Conservation (phyloP, 202 grass and related monocot genomes). For the Elaeis oleifera region DNA sequence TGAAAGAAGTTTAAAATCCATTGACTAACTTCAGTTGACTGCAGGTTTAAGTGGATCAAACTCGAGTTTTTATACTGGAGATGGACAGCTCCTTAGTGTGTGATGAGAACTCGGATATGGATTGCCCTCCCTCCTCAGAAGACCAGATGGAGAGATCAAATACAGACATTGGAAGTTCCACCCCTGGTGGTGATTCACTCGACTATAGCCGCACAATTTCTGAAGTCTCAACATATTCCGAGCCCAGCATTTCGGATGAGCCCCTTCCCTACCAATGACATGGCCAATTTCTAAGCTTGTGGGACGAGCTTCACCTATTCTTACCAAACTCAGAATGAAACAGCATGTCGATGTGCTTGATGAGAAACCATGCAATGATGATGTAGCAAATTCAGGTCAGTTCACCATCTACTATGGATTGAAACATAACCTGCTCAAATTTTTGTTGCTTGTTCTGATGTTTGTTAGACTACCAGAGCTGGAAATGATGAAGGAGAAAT, state of each 20-base stretch:
- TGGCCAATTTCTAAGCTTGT: constrained; percentile 44
- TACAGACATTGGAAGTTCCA: constrained; percentile 13
- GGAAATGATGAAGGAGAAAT: constrained; percentile 61
- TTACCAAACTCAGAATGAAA: constrained; percentile 41
- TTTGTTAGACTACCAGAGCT: constrained; percentile 38
- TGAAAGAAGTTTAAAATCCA: constrained; percentile 26
- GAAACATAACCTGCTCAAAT: not conserved
- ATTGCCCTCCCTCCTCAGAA: constrained; percentile 15
- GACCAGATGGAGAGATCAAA: constrained; percentile 15
- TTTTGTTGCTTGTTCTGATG: not conserved
- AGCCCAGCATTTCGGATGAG: constrained; percentile 46
- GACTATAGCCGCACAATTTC: constrained; percentile 25
- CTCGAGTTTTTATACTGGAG: constrained; percentile 24
- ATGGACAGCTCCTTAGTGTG: constrained; percentile 57
- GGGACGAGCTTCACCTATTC: constrained; percentile 25
- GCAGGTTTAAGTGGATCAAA: constrained; percentile 22
- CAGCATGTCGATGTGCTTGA: constrained; percentile 21
- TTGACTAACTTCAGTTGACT: not conserved
- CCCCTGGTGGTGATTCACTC: constrained; percentile 9
- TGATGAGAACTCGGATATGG: constrained; percentile 57
- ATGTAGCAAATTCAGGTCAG: constrained; percentile 26
- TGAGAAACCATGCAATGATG: constrained; percentile 22
- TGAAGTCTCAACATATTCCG: constrained; percentile 37
- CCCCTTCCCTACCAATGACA: constrained; percentile 26
- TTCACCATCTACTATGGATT: not conserved